phyloP scores from a whole-genome alignment of 2,329 filamentous ascomycete species.

The Cadophora malorum region DNA sequence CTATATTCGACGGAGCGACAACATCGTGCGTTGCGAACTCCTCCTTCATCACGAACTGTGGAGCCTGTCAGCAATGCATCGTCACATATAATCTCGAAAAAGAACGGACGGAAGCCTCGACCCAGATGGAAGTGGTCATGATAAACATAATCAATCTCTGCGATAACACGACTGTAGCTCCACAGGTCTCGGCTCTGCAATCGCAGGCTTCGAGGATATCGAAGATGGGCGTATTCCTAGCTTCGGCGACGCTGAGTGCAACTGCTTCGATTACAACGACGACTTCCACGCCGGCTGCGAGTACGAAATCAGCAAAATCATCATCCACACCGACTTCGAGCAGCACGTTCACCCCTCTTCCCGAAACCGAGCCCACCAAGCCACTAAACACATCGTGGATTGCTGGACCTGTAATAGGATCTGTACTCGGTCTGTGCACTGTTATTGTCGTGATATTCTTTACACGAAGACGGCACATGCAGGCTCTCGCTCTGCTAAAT shows the following conservation, averaged over 20 bases:
- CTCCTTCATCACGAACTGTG: slow-evolving; percentile 38
- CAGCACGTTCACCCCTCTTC: slow-evolving; percentile 24
- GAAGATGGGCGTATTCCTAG: slow-evolving; percentile 20
- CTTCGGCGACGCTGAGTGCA: slow-evolving; percentile 4
- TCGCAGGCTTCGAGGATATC: slow-evolving; percentile 36
- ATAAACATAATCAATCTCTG: slow-evolving; percentile 34
- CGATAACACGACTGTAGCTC: slow-evolving; percentile 26
- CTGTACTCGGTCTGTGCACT: slow-evolving; percentile 37
- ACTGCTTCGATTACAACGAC: slow-evolving; percentile 16
- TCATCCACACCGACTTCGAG: slow-evolving; percentile 7
- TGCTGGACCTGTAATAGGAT: slow-evolving; percentile 39
- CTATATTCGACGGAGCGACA: slow-evolving; percentile 26
- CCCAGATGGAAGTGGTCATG: slow-evolving; percentile 21
- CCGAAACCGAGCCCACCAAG: background rate
- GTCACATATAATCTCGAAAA: slow-evolving; percentile 34
- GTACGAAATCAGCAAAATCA: background rate
- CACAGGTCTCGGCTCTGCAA: slow-evolving; percentile 30
- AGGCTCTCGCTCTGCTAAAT: background rate
- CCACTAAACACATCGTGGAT: slow-evolving; percentile 33
- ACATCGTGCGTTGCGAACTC: slow-evolving; percentile 37
- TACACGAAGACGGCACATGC: slow-evolving; percentile 34
- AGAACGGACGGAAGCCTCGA: slow-evolving; percentile 20
- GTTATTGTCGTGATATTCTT: slow-evolving; percentile 41
- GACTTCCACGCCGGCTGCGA: slow-evolving; percentile 20
- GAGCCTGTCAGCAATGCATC: slow-evolving; percentile 38